Conservation (phyloP, 192 early-diverging fungal genomes). For the Coemansia sp. region DNA sequence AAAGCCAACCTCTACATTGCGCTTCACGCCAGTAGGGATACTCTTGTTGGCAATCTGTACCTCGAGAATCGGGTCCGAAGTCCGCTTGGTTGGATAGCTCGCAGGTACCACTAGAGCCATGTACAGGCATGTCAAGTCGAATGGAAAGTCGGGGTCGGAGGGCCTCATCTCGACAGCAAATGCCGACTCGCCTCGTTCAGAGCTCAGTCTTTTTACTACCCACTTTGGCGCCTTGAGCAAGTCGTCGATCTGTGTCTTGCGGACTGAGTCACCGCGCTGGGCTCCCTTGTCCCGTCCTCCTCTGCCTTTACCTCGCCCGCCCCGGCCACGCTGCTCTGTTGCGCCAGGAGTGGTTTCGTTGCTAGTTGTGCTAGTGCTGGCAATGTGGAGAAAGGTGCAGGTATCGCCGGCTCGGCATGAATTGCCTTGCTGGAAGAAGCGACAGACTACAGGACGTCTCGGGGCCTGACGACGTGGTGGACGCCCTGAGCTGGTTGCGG, state of each 20-base stretch:
- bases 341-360: background rate
- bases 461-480: background rate
- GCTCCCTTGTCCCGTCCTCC: background rate
- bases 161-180: constrained; percentile 54
- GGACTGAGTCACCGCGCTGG: constrained; percentile 12
- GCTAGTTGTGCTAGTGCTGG: background rate
- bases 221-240: constrained; percentile 33
- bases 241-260: constrained; percentile 41
- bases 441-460: constrained; percentile 21
- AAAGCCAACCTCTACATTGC: constrained; percentile 48
- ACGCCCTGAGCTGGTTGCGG: background rate
- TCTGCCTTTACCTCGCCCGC: background rate
- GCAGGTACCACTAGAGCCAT: constrained; percentile 65
- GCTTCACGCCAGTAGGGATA: constrained; percentile 48
- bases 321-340: background rate
- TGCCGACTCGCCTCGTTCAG: constrained; percentile 41
- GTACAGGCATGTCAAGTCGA: constrained; percentile 66
- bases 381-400: constrained; percentile 40
- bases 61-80: constrained; percentile 26
- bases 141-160: constrained; percentile 82
- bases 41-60: constrained; percentile 50
- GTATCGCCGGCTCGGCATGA: constrained; percentile 32
- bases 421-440: constrained; percentile 36
- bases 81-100: constrained; percentile 53
- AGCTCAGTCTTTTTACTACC: constrained; percentile 31